Conservation (phyloP, 352 stramenopile genomes). For the Phytophthora rubi region DNA sequence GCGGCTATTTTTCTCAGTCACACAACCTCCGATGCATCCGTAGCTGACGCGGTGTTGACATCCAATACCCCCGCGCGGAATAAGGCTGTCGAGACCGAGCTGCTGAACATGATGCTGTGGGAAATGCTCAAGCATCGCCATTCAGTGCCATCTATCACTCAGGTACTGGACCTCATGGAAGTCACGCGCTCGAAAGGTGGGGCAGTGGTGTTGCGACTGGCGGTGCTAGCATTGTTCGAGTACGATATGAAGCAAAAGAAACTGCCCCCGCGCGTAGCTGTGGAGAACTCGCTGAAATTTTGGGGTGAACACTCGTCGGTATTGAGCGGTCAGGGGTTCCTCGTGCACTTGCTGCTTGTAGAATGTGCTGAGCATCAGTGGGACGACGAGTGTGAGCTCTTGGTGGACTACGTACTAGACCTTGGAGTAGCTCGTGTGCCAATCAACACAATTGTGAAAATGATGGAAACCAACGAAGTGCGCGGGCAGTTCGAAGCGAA, state of each 20-base stretch:
- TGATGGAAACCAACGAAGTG: constrained; percentile 45
- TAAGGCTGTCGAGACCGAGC: constrained; percentile 35
- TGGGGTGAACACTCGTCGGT: constrained; percentile 45
- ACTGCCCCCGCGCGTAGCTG: constrained; percentile 25
- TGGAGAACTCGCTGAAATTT: constrained; percentile 44
- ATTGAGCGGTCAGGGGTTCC: constrained; percentile 46
- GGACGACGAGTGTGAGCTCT: constrained; percentile 39
- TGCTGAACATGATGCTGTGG: constrained; percentile 60
- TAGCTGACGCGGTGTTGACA: constrained; percentile 12
- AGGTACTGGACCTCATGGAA: constrained; percentile 56
- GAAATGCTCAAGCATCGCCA: constrained; percentile 57
- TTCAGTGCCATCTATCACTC: constrained; percentile 36
- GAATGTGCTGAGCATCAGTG: constrained; percentile 40
- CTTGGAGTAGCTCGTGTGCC: constrained; percentile 33
- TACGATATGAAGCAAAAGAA: constrained; percentile 36
- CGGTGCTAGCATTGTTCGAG: constrained; percentile 40
- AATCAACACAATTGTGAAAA: constrained; percentile 37
- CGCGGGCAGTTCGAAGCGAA: constrained; percentile 42
- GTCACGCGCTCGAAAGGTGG: constrained; percentile 31
- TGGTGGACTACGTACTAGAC: constrained; percentile 42
- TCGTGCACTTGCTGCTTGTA: constrained; percentile 54
- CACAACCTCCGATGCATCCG: constrained; percentile 11
- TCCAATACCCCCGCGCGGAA: constrained; percentile 18
- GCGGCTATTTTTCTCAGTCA: constrained; percentile 27
- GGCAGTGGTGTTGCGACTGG: constrained; percentile 41